Evolutionary conservation across 2,329 filamentous ascomycete species (phyloP).

Genomic region (Aspergillus cejpii): DNA sequence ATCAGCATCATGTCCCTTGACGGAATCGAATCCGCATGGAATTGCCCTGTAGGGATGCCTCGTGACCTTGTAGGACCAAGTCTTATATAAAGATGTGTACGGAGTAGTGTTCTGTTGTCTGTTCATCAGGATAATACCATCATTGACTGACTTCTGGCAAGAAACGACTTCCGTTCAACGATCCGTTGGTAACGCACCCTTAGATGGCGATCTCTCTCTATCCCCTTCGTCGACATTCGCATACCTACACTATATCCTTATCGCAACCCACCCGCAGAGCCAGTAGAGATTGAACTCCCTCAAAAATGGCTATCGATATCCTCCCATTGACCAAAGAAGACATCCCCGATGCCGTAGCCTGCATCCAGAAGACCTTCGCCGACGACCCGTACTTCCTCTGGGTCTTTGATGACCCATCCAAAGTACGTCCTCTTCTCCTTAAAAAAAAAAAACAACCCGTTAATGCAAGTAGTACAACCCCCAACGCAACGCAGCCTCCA

Average conservation of each 20-base stretch:
- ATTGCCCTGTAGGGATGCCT: slow-evolving; percentile 1
- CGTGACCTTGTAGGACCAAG: not conserved
- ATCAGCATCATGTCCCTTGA: no score
- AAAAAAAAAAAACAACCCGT: slow-evolving; percentile 1
- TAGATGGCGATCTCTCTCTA: slow-evolving; percentile 32
- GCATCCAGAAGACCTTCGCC: slow-evolving; percentile 60
- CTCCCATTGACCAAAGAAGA: slow-evolving; percentile 51
- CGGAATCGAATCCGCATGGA: no score
- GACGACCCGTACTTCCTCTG: slow-evolving; percentile 62
- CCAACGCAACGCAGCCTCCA: slow-evolving; percentile 55
- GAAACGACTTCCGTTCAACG: no score
- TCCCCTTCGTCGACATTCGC: slow-evolving; percentile 28
- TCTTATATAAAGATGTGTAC: no score
- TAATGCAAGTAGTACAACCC: slow-evolving; percentile 47
- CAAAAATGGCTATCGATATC: slow-evolving; percentile 49
- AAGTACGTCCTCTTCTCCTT: slow-evolving; percentile 38
- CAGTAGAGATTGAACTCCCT: slow-evolving; percentile 18
- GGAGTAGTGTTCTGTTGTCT: no score
- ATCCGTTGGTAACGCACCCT: slow-evolving; percentile 6
- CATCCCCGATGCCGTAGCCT: slow-evolving; percentile 58
- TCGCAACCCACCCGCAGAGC: slow-evolving; percentile 27
- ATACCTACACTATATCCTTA: slow-evolving; percentile 30
- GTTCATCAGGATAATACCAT: no score
- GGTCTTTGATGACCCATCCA: slow-evolving; percentile 52
- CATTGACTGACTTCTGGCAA: no score